A percentile compares a stretch with the other conserved stretches of the same genome.
These are phyloP conservation scores for Saussurea involucrata DNA, from an alignment of 129 eudicot species.

Conservation along the genomic window DNA sequence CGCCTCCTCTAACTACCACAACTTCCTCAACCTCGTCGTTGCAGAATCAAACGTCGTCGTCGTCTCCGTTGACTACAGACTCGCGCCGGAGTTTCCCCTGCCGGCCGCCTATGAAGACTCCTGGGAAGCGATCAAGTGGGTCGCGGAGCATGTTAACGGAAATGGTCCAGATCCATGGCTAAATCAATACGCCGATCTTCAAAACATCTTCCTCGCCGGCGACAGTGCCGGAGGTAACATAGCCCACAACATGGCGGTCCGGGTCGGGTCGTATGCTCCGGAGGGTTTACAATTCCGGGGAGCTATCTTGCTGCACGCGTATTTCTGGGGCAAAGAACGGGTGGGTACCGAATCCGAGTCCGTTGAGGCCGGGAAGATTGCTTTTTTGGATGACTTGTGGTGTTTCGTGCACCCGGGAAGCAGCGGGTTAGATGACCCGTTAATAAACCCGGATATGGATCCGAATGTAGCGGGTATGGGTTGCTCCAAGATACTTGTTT, in stretches of 20 bases:
- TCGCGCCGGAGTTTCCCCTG: slow-evolving; percentile 44
- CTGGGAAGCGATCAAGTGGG: slow-evolving; percentile 54
- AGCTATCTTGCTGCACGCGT: slow-evolving; percentile 35
- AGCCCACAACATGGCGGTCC: slow-evolving; percentile 28
- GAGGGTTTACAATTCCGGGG: slow-evolving; percentile 19
- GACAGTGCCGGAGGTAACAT: slow-evolving; percentile 63
- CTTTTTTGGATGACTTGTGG: slow-evolving; percentile 17
- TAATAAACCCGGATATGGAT: slow-evolving; percentile 40
- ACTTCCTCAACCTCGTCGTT: slow-evolving; percentile 17
- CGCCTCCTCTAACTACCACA: slow-evolving; percentile 27
- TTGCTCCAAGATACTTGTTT: slow-evolving; percentile 34
- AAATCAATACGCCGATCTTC: slow-evolving; percentile 34
- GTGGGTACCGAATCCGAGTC: slow-evolving; percentile 4
- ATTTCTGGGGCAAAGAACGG: slow-evolving; percentile 41
- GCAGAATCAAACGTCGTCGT: slow-evolving; percentile 35
- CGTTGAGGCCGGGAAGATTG: background rate
- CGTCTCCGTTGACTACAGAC: slow-evolving; percentile 48
- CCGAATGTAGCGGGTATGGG: slow-evolving; percentile 29
- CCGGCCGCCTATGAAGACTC: slow-evolving; percentile 47
- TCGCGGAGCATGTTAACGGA: slow-evolving; percentile 32
- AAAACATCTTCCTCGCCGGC: slow-evolving; percentile 50
- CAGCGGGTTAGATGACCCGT: slow-evolving; percentile 40
- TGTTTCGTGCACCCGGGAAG: slow-evolving; percentile 19
- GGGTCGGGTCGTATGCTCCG: slow-evolving; percentile 20
- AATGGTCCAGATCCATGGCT: slow-evolving; percentile 52